phyloP scores from a whole-genome alignment of 495 filamentous ascomycete genomes.

The Polyplosphaeria fusca region DNA sequence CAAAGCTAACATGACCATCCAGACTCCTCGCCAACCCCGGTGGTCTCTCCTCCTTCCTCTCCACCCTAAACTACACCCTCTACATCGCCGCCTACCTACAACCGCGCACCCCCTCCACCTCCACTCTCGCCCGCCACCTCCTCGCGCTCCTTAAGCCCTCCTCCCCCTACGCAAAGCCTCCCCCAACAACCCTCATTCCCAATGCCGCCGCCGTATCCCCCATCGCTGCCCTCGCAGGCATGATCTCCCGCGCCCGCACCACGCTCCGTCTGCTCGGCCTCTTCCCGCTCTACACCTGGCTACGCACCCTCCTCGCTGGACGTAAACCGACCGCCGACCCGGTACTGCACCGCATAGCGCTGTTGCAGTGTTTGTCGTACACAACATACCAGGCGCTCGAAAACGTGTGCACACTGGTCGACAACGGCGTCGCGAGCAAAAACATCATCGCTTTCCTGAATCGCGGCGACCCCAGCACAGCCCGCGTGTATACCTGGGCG shows the following conservation, averaged over 20 bases:
- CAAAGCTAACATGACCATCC: not conserved
- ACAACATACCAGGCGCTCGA: constrained; percentile 40
- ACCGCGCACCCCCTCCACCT: constrained; percentile 26
- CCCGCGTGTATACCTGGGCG: constrained; percentile 34
- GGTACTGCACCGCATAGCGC: constrained; percentile 36
- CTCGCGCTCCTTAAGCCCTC: constrained; percentile 23
- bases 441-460: constrained; percentile 28
- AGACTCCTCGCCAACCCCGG: constrained; percentile 39
- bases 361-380: constrained; percentile 36
- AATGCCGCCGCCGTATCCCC: constrained; percentile 19
- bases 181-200: constrained; percentile 20
- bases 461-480: constrained; percentile 27
- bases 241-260: constrained; percentile 38
- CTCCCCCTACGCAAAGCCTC: constrained; percentile 7
- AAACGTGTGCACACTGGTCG: constrained; percentile 37
- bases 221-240: constrained; percentile 31
- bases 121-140: constrained; percentile 24
- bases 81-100: constrained; percentile 41
- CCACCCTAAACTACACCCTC: constrained; percentile 42
- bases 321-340: constrained; percentile 35
- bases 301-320: constrained; percentile 34
- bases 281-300: constrained; percentile 39
- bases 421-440: constrained; percentile 31
- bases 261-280: constrained; percentile 42
- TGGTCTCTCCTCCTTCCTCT: constrained; percentile 40